Evolutionary conservation across 1,284 basidiomycete genomes (phyloP).

Genomic region (Mrakiaceae sp.): DNA sequence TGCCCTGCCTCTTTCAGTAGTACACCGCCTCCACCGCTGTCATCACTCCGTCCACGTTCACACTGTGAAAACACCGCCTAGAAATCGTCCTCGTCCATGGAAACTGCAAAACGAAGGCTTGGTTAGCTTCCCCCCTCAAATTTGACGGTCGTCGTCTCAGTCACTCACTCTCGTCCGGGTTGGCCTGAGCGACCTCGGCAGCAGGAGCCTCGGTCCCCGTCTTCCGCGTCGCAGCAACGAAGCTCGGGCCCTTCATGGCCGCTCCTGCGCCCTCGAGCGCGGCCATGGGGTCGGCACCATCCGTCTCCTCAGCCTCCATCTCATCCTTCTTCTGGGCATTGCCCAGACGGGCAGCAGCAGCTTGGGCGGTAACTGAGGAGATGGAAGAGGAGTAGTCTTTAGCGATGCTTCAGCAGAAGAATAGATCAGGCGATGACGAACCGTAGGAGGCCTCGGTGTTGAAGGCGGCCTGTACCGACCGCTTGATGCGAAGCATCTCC

Average conservation of each 20-base stretch:
- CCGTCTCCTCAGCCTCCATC: constrained; percentile 29
- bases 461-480: constrained; percentile 95
- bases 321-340: constrained; percentile 30
- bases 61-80: too few species aligned
- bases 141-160: too few species aligned
- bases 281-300: constrained; percentile 46
- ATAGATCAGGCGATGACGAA: constrained; percentile 23
- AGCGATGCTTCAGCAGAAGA: constrained; percentile 17
- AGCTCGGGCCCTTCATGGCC: constrained; percentile 41
- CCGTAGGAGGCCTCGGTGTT: constrained; percentile 63
- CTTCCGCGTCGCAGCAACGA: constrained; percentile 48
- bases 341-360: constrained; percentile 55
- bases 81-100: too few species aligned
- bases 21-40: too few species aligned
- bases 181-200: constrained; percentile 24
- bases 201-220: constrained; percentile 26
- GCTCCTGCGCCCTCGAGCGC: constrained; percentile 43
- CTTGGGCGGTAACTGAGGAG: constrained; percentile 56
- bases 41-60: too few species aligned
- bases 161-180: constrained; percentile 30
- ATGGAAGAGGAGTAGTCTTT: constrained; percentile 44
- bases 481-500: constrained; percentile 96
- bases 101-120: too few species aligned
- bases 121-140: background rate
- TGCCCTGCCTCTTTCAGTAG: too few species aligned